These are phyloP conservation scores for Angophora floribunda DNA, from an alignment of 345 rosid species.

Conservation along the genomic window DNA sequence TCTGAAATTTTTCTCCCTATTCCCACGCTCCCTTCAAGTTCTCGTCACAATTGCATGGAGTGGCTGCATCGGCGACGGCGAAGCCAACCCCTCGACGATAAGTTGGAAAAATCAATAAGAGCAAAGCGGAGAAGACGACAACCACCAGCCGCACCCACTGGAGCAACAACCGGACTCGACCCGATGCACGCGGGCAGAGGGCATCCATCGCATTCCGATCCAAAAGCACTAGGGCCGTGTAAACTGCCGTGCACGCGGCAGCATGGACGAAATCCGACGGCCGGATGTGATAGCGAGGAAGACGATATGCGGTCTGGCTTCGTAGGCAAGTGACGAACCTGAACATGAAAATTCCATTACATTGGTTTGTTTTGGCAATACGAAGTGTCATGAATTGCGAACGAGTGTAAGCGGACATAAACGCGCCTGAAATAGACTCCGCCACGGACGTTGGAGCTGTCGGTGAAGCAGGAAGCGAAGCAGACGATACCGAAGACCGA, in stretches of 20 bases:
- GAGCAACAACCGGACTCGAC: not conserved
- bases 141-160: not conserved
- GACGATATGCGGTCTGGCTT: not conserved
- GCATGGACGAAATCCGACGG: not conserved
- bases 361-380: not conserved
- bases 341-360: not conserved
- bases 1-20: not conserved
- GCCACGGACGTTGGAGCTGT: not conserved
- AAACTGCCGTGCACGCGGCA: not conserved
- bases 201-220: not conserved
- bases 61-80: not conserved
- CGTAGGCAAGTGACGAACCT: not conserved
- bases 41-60: not conserved
- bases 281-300: not conserved
- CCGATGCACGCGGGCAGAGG: not conserved
- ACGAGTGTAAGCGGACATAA: not conserved
- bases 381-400: not conserved
- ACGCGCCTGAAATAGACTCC: not conserved
- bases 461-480: not conserved
- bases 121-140: not conserved
- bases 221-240: not conserved
- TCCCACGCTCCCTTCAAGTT: not conserved
- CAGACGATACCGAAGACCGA: not conserved
- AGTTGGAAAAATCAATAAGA: not conserved
- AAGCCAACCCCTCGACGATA: not conserved